Percentiles rank a stretch among this genome's conserved stretches.
These are phyloP conservation scores for Monilinia aucupariae DNA, from an alignment of 2,329 filamentous ascomycete species.

Conservation along the genomic window DNA sequence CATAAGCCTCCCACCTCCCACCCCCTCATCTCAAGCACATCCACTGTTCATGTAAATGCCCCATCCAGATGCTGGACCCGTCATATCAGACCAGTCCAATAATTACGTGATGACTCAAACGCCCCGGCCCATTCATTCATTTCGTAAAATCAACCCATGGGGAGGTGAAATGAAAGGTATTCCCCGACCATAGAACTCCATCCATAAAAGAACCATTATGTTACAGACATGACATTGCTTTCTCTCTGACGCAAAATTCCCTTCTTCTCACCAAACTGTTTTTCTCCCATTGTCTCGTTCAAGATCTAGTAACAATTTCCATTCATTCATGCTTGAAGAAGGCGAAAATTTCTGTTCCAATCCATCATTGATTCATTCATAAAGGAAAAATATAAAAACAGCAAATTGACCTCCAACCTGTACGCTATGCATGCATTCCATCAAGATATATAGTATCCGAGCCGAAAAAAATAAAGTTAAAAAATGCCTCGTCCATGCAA, in stretches of 20 bases:
- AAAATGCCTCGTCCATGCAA: conserved; percentile 7
- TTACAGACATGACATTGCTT: conserved; percentile 9
- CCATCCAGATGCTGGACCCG: background rate
- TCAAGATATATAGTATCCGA: conserved; percentile 5
- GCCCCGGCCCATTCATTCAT: conserved; percentile 4
- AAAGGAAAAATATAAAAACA: conserved; percentile 9
- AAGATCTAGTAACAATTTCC: conserved; percentile 12
- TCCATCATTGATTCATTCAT: conserved; percentile 11
- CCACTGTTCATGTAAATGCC: conserved; percentile 5
- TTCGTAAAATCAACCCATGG: background rate
- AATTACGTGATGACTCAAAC: conserved; percentile 6
- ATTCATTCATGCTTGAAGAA: conserved; percentile 9
- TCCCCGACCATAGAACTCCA: conserved; percentile 8
- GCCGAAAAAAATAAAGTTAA: conserved; percentile 6
- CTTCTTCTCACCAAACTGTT: background rate
- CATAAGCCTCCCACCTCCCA: background rate
- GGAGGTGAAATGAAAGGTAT: conserved; percentile 4
- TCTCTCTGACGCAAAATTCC: background rate
- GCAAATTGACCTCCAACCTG: conserved; percentile 9
- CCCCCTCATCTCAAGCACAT: background rate
- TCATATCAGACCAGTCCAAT: conserved; percentile 4
- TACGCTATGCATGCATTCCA: conserved; percentile 11
- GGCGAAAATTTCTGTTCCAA: conserved; percentile 3
- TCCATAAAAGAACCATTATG: conserved; percentile 5
- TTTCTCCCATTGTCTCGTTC: background rate